Evolutionary conservation across 192 early-diverging fungal genomes (phyloP).

Genomic region (Haplosporangium gracile): DNA sequence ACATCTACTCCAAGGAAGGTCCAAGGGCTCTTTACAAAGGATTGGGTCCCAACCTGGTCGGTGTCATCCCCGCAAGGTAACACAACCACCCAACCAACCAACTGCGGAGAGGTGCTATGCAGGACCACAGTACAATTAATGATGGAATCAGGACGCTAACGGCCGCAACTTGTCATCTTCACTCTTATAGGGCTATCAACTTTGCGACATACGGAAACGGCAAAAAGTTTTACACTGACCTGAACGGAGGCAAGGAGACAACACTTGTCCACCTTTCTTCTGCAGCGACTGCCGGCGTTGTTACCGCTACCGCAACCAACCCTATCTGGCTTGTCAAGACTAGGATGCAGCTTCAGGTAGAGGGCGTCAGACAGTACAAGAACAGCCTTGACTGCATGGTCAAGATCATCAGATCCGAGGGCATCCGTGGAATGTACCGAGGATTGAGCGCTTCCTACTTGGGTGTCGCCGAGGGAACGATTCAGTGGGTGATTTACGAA

Average conservation of each 20-base stretch:
- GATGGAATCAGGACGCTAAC: not conserved
- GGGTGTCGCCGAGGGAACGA: conserved; percentile 88
- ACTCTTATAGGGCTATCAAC: conserved; percentile 81
- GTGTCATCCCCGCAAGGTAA: conserved; percentile 94
- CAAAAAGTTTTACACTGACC: conserved; percentile 81
- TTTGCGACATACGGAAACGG: conserved; percentile 94
- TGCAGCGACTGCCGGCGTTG: conserved; percentile 78
- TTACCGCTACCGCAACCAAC: conserved; percentile 88
- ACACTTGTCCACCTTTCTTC: conserved; percentile 85
- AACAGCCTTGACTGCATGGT: conserved; percentile 85
- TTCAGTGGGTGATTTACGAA: conserved; percentile 98
- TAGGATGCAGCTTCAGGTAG: conserved; percentile 88
- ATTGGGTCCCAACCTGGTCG: conserved; percentile 92
- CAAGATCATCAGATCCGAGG: conserved; percentile 82
- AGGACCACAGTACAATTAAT: not conserved
- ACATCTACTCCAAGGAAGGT: conserved; percentile 83
- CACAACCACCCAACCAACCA: not conserved
- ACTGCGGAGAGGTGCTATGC: not conserved
- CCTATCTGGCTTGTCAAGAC: conserved; percentile 99
- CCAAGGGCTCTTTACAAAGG: conserved; percentile 91
- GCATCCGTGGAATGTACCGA: conserved; percentile 86
- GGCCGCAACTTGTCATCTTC: not conserved
- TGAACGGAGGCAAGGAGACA: conserved; percentile 85
- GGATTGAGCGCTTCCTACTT: conserved; percentile 93
- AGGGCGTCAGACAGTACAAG: conserved; percentile 65